phyloP scores from a whole-genome alignment of 108 stramenopile species.

The Heterococcus sp. region DNA sequence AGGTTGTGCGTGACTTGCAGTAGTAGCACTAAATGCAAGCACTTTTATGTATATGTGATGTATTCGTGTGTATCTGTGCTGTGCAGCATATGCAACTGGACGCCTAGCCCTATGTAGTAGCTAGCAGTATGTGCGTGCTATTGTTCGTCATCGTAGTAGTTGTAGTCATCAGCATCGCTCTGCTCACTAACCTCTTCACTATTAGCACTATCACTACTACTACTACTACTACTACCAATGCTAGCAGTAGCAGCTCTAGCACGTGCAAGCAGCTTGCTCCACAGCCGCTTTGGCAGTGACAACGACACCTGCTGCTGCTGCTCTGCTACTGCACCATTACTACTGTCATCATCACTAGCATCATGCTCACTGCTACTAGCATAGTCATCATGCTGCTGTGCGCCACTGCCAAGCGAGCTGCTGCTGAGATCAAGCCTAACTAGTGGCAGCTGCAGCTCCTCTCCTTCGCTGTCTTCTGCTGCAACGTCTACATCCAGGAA shows the following conservation, averaged over 20 bases:
- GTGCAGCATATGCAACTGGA: no score
- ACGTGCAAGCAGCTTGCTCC: neutral
- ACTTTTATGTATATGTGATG: no score
- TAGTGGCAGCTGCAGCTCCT: constrained; percentile 32
- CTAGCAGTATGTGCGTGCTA: no score
- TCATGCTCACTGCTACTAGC: neutral
- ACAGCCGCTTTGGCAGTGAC: neutral
- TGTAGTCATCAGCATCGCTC: no score
- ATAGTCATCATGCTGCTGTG: neutral
- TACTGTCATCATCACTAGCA: neutral
- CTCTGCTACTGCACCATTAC: neutral
- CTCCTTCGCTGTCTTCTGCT: constrained; percentile 38
- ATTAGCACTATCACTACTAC: no score
- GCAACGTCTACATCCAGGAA: constrained; percentile 42
- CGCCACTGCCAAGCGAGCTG: neutral
- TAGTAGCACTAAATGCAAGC: no score
- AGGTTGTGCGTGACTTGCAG: no score
- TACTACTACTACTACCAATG: neutral
- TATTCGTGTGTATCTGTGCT: no score
- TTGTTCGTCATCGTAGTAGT: no score
- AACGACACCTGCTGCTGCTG: neutral
- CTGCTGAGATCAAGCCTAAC: constrained; percentile 22
- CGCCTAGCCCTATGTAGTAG: no score
- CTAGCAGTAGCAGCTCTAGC: neutral
- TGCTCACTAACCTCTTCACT: no score